Base-by-base conservation (phyloP, 2,329 filamentous ascomycete genomes). In the Stylonectria norvegica region DNA sequence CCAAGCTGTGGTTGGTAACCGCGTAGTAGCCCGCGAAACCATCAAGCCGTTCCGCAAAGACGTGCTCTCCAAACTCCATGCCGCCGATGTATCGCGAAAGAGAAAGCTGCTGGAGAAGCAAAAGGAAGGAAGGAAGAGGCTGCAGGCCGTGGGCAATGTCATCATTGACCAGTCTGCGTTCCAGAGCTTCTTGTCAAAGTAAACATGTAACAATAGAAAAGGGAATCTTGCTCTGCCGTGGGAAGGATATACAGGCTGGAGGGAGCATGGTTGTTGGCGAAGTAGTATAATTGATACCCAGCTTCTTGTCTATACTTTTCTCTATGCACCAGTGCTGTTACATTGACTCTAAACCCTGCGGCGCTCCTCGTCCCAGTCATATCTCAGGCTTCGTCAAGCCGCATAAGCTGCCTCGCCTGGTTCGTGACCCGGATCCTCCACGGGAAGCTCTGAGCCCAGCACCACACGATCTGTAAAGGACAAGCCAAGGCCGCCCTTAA, bases 41-140 rank as follows among this genome's bases (percentile, higher is more conserved):
- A 83, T 98, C 62, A 97, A 97, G 70, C 89, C 93, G 0, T 98
- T 95, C 65, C 76, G 93, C 33, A 98, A 98, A 65, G 93, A 98
- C 56, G 93, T 98, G 3, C 68, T 95, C 41, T 84, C 85, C 6
- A 97, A 97, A 67, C 71, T 98, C 40, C 94, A 98, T 61, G 93
- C 93, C 1, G 86, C 85, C 47, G 93, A 98, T 67, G 79, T 95
- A 12, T 81, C 81, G 4, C 73, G 93, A 43, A 78, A 90, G 25
- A 78, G 82, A 57, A 98, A 98, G 66, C 66, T 98, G 50, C 67
- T 98, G 9, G 91, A 97, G 69, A 95, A 91, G 73, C 93, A 98
- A 66, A 98, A 98, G 69, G 90, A 90, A 52, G 93, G 93, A 0
- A 77, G 89, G 40, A 96, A 95, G 78, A 86, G 85, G 65, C 67